Percentiles rank a stretch among this genome's conserved stretches.
Evolutionary conservation across 208 protist genomes (phyloP).

Genomic region (Leishmania guyanensis): DNA sequence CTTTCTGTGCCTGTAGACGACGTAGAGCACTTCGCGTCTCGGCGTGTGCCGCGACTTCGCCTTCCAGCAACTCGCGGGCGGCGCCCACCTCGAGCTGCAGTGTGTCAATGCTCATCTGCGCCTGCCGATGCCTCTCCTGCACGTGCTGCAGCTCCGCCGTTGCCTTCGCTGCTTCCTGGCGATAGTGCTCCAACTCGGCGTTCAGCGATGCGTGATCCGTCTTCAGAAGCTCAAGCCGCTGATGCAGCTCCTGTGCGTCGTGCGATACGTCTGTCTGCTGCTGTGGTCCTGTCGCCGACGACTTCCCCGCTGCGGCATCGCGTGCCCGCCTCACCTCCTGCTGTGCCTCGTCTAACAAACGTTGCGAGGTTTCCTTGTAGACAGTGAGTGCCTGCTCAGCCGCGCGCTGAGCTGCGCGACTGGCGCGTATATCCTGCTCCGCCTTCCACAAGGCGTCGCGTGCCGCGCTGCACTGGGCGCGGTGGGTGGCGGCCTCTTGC

Average conservation of each 20-base stretch:
- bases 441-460: constrained; percentile 34
- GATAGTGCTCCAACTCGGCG: constrained; percentile 25
- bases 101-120: constrained; percentile 23
- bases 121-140: constrained; percentile 19
- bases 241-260: constrained; percentile 8
- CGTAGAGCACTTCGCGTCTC: constrained; percentile 43
- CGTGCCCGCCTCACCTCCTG: constrained; percentile 20
- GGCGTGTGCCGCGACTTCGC: constrained; percentile 46
- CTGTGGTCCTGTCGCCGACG: neutral
- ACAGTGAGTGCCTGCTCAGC: constrained; percentile 21
- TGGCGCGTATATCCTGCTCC: constrained; percentile 26
- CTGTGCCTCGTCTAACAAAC: constrained; percentile 30
- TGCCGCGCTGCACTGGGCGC: constrained; percentile 23
- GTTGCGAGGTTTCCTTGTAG: constrained; percentile 34
- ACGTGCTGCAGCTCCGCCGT: constrained; percentile 47
- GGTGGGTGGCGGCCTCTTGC: constrained; percentile 26
- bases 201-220: constrained; percentile 27
- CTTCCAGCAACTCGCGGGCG: constrained; percentile 51
- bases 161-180: constrained; percentile 31
- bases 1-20: constrained; percentile 16
- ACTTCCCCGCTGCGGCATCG: neutral
- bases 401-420: constrained; percentile 21
- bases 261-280: neutral
- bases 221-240: constrained; percentile 20
- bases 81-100: constrained; percentile 38